phyloP scores from a whole-genome alignment of 257 asterid genomes.

The Plantago ovata region DNA sequence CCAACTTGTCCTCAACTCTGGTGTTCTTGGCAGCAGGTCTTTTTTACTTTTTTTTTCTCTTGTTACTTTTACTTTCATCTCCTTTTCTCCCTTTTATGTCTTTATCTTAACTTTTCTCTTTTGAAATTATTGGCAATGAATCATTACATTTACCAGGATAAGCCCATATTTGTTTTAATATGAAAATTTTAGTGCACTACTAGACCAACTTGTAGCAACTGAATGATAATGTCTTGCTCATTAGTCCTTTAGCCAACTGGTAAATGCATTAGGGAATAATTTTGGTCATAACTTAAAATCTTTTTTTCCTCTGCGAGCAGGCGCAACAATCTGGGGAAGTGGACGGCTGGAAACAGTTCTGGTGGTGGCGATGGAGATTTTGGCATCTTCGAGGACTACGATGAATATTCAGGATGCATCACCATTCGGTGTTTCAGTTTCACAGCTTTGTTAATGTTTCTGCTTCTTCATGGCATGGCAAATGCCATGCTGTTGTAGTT shows the following conservation, averaged over 20 bases:
- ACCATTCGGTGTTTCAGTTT: constrained; percentile 12
- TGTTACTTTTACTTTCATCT: constrained; percentile 3
- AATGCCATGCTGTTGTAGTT: constrained; percentile 5
- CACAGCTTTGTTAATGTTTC: constrained; percentile 20
- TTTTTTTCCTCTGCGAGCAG: constrained; percentile 25
- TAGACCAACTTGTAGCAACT: too few relatives aligned
- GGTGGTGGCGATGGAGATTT: constrained; percentile 38
- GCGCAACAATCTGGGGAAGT: constrained; percentile 53
- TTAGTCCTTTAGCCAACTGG: too few relatives aligned
- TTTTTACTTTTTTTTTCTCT: constrained; percentile 9
- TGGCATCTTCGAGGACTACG: constrained; percentile 45
- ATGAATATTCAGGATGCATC: constrained; percentile 37
- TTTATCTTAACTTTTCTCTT: neutral
- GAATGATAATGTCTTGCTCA: too few relatives aligned
- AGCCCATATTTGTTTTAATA: too few relatives aligned
- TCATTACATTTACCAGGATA: neutral
- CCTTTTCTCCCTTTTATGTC: constrained; percentile 14
- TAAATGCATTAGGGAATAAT: too few relatives aligned
- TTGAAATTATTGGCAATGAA: neutral
- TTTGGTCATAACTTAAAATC: neutral
- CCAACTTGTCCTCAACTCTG: constrained; percentile 48
- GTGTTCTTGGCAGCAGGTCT: constrained; percentile 46
- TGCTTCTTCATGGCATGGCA: constrained; percentile 15
- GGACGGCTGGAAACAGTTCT: constrained; percentile 42
- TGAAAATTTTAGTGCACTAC: too few relatives aligned